These are phyloP conservation scores for Eragrostis tef DNA, from an alignment of 202 grass and related monocot species.

Conservation along the genomic window DNA sequence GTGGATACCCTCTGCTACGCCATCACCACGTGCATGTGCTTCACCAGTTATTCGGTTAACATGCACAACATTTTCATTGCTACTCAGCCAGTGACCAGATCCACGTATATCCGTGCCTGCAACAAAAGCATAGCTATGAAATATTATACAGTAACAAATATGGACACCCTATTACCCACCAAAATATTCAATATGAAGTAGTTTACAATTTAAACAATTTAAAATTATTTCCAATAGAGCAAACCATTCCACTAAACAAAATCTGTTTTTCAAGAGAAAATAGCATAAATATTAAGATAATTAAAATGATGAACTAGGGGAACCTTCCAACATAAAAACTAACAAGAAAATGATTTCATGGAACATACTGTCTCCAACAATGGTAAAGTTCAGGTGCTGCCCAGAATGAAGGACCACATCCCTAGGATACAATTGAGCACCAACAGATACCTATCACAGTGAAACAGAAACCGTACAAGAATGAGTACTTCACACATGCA, in stretches of 20 bases:
- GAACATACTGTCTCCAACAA: slow-evolving; percentile 68
- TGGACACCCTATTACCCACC: background rate
- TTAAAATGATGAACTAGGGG: slow-evolving; percentile 10
- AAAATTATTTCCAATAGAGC: background rate
- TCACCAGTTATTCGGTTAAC: slow-evolving; percentile 73
- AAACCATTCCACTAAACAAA: slow-evolving; percentile 1
- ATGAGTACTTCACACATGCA: slow-evolving; percentile 1
- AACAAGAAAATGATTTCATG: slow-evolving; percentile 34
- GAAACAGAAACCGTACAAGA: slow-evolving; percentile 33
- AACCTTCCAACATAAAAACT: slow-evolving; percentile 29
- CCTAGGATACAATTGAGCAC: slow-evolving; percentile 64
- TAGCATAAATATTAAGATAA: slow-evolving; percentile 27
- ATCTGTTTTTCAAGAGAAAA: slow-evolving; percentile 28
- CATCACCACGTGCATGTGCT: slow-evolving; percentile 68
- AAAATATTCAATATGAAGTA: slow-evolving; percentile 28
- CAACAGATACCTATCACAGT: slow-evolving; percentile 75
- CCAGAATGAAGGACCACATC: slow-evolving; percentile 70
- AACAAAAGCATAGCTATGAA: slow-evolving; percentile 36
- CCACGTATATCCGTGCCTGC: slow-evolving; percentile 54
- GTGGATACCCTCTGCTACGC: slow-evolving; percentile 72
- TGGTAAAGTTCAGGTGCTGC: slow-evolving; percentile 71
- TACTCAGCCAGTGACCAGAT: slow-evolving; percentile 80
- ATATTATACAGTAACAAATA: background rate
- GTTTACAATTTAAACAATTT: background rate
- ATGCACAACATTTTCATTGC: slow-evolving; percentile 72